Evolutionary conservation across 2,329 filamentous ascomycete species (phyloP).

Genomic region (Talaromyces verruculosus): DNA sequence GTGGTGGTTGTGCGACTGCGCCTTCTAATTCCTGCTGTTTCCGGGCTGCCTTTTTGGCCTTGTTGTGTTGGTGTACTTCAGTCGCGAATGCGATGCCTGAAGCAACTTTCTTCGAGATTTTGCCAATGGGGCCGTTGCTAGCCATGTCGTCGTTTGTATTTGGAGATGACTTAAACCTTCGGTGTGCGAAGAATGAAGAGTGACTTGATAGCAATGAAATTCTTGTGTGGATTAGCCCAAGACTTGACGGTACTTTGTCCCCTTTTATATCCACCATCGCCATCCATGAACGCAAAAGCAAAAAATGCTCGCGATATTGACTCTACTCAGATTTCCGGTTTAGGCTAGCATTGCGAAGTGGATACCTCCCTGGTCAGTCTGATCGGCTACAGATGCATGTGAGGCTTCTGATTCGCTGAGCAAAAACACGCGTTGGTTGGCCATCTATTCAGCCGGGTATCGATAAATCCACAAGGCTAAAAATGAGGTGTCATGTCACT

Average conservation of each 20-base stretch:
- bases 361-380: neutral
- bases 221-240: neutral
- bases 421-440: neutral
- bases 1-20: neutral
- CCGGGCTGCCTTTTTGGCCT: conserved; percentile 17
- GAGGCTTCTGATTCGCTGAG: neutral
- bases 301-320: neutral
- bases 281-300: neutral
- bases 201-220: neutral
- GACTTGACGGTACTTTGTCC: no score
- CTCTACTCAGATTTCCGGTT: neutral
- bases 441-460: neutral
- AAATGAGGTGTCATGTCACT: neutral
- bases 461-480: neutral
- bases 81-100: conserved; percentile 17
- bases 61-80: conserved; percentile 18
- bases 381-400: neutral
- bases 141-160: neutral
- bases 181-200: neutral
- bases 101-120: neutral
- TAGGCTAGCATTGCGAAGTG: conserved; percentile 1
- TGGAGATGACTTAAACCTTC: neutral
- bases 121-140: conserved; percentile 4
- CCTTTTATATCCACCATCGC: neutral
- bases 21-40: neutral